Evolutionary conservation across 257 asterid species (phyloP).

Genomic region (Asclepias syriaca): DNA sequence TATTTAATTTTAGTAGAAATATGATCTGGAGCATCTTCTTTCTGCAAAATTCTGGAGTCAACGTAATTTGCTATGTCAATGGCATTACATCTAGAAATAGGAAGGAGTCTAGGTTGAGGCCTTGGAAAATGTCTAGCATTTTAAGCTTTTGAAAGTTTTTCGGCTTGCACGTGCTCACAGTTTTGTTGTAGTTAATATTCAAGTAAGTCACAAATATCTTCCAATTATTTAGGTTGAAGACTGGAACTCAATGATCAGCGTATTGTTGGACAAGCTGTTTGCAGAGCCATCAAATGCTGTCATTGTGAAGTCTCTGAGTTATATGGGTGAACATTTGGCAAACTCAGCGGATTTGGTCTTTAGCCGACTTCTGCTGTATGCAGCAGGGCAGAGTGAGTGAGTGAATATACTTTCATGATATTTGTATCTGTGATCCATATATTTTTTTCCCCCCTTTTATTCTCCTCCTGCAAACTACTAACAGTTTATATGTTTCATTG

Average conservation of each 20-base stretch:
- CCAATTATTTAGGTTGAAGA: constrained; percentile 55
- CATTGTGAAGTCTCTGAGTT: constrained; percentile 71
- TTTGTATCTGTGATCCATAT: constrained; percentile 5
- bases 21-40: neutral
- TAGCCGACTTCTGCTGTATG: constrained; percentile 42
- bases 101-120: neutral
- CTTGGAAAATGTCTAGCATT: neutral
- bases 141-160: neutral
- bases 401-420: constrained; percentile 22
- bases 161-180: neutral
- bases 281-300: constrained; percentile 83
- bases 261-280: constrained; percentile 71
- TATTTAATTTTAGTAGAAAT: neutral
- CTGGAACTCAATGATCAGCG: constrained; percentile 55
- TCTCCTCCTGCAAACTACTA: neutral
- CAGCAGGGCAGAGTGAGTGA: constrained; percentile 56
- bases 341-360: constrained; percentile 60
- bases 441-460: too few relatives aligned
- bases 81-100: neutral
- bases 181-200: neutral
- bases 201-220: neutral
- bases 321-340: constrained; percentile 72
- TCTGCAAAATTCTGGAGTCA: neutral
- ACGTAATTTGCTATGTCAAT: neutral
- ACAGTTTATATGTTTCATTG: neutral